Evolutionary conservation across 306 rosid species (phyloP).

Genomic region (Casuarina cunninghamiana): DNA sequence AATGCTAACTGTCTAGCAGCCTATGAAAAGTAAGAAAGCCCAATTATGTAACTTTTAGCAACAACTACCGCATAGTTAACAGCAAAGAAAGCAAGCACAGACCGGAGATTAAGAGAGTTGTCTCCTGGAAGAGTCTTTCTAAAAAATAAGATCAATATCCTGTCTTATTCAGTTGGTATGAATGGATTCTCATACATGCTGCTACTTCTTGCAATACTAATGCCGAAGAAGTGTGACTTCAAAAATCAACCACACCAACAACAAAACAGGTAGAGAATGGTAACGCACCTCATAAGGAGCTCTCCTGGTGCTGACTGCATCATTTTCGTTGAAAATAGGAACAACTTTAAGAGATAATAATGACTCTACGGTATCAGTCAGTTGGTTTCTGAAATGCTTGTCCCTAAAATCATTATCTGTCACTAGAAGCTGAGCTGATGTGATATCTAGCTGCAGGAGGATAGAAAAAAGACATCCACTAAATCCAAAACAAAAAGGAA

Average conservation of each 20-base stretch:
- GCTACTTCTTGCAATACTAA: too few species aligned
- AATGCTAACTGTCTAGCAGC: not conserved
- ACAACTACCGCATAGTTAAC: not conserved
- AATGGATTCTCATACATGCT: not conserved
- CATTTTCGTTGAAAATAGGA: slow-evolving; percentile 93
- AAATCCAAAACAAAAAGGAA: slow-evolving; percentile 16
- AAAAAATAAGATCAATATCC: not conserved
- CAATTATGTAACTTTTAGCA: not conserved
- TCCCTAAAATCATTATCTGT: slow-evolving; percentile 96
- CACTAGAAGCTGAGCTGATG: slow-evolving; percentile 96
- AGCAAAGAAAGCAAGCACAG: not conserved
- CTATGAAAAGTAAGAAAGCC: not conserved
- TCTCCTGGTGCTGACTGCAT: slow-evolving; percentile 95
- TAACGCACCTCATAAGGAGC: slow-evolving; percentile 92
- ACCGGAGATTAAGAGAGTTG: not conserved
- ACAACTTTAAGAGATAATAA: slow-evolving; percentile 69
- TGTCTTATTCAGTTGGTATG: not conserved
- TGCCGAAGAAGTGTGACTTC: not conserved
- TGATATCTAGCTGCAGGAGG: slow-evolving; percentile 74
- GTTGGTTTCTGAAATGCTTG: slow-evolving; percentile 83
- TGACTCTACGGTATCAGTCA: slow-evolving; percentile 72
- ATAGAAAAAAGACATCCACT: slow-evolving; percentile 23
- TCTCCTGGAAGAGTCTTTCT: not conserved
- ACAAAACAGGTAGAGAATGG: slow-evolving; percentile 20
- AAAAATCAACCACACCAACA: slow-evolving; percentile 5